Base-by-base conservation (phyloP, 1,284 basidiomycete species). In the Leucoagaricus sp. region DNA sequence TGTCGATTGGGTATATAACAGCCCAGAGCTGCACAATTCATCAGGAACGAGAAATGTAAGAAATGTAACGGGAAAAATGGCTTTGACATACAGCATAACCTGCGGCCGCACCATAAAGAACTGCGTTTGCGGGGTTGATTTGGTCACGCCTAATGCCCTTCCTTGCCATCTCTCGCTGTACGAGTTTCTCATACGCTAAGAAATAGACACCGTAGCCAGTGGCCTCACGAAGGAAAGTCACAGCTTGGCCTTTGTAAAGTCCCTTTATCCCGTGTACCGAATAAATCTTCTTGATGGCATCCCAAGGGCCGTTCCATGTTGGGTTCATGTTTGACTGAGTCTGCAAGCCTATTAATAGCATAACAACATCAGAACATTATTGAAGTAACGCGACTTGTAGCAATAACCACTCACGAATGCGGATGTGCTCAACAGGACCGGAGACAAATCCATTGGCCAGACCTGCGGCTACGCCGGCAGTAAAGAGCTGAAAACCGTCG, bases 391-490 rank as follows among this genome's bases (percentile, higher is more conserved):
- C 45, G 49, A 58, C 54, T 52, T 57, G 61, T 46, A 31, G 36
- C 48, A 33, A 41, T 21, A 55, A 42, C 15, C 59, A 81, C 91
- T 68, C 64, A 89, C 96, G 90, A 65, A 98, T 98, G 79, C 96
- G 91, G 66, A 98, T 94, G 69, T 98, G 95, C 72, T 99, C 96
- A 12, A 99, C 94, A 1, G 96, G 96, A 1, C 94, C 94, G 0
- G 95, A 96, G 17, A 98, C 93, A 55, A 96, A 81, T 42, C 91
- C 89, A 70, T 98, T 99, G 13, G 94, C 90, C 21, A 98, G 72
- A 33, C 96, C 96, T 23, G 95, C 96, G 28, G 85, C 74, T 2
- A 93, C 85, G 61, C 96, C 96, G 4, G 94, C 82, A 0, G 79
- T 65, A 63, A 94, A 85, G 17, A 96, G 79, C 72, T 98, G 94